Percentiles rank a stretch among this genome's conserved stretches.
Conservation (phyloP, 768 basidiomycete genomes). For the Neoboletus subvelutipes region DNA sequence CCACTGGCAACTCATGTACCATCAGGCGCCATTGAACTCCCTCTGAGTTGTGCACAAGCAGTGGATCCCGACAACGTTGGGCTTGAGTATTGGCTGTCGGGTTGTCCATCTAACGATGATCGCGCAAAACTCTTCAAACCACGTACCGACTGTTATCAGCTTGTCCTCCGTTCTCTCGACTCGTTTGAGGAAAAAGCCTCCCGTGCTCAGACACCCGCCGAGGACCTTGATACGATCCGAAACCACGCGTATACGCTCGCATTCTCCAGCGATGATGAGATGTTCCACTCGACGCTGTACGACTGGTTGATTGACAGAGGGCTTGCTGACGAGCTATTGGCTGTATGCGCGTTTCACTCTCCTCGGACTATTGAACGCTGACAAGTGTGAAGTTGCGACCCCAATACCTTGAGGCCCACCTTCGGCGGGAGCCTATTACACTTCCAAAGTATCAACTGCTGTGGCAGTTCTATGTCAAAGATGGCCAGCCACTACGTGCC, state of each 20-base stretch:
- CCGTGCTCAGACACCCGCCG: conserved; percentile 32
- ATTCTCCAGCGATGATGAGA: conserved; percentile 80
- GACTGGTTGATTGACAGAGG: conserved; percentile 87
- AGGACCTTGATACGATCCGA: conserved; percentile 70
- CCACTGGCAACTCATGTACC: background rate
- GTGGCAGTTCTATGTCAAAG: conserved; percentile 97
- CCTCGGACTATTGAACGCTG: conserved; percentile 7
- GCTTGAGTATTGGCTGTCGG: conserved; percentile 73
- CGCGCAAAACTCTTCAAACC: conserved; percentile 57
- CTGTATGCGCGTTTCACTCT: conserved; percentile 51
- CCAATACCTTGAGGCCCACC: conserved; percentile 83
- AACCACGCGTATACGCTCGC: conserved; percentile 85
- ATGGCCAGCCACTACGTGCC: conserved; percentile 82
- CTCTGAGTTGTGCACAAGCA: conserved; percentile 76
- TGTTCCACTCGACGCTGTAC: conserved; percentile 93
- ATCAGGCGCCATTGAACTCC: conserved; percentile 80
- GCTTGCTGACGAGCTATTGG: conserved; percentile 84
- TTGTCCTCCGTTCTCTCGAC: conserved; percentile 77
- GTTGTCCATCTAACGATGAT: conserved; percentile 55
- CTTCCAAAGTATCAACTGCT: conserved; percentile 84
- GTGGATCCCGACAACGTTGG: conserved; percentile 77
- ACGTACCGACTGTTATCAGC: conserved; percentile 75
- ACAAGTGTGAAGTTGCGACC: conserved; percentile 66
- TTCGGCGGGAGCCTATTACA: conserved; percentile 75
- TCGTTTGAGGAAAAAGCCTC: conserved; percentile 71